phyloP scores from a whole-genome alignment of 2,329 filamentous ascomycete species.

The Macrophomina pseudophaseolina region DNA sequence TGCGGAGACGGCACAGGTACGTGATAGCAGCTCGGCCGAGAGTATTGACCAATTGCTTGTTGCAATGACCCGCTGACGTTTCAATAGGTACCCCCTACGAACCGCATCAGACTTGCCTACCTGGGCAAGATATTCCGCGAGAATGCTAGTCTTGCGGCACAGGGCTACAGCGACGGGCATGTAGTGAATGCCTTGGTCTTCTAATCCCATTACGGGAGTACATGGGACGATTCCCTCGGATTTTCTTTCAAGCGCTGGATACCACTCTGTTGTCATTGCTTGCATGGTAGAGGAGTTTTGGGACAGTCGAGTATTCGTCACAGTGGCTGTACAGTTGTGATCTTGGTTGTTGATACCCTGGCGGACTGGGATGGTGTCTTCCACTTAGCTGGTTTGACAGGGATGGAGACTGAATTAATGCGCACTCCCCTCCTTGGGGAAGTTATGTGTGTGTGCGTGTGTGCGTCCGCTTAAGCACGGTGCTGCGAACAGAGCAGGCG shows the following conservation, averaged over 20 bases:
- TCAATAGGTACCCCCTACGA: constrained; percentile 60
- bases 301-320: not conserved
- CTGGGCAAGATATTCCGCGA: constrained; percentile 81
- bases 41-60: not conserved
- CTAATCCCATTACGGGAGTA: constrained; percentile 22
- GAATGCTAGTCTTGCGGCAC: constrained; percentile 64
- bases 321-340: constrained; percentile 1
- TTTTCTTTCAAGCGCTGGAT: constrained; percentile 13
- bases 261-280: constrained; percentile 19
- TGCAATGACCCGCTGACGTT: not conserved
- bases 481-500: not conserved
- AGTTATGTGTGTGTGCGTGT: not conserved
- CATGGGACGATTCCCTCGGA: not conserved
- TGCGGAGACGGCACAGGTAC: constrained; percentile 66
- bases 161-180: constrained; percentile 78
- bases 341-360: constrained; percentile 9
- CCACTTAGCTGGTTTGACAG: not conserved
- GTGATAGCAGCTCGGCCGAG: constrained; percentile 34
- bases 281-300: constrained; percentile 16
- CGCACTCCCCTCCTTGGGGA: not conserved
- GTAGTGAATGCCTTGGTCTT: constrained; percentile 78
- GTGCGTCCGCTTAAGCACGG: not conserved
- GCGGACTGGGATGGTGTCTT: constrained; percentile 2
- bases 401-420: not conserved
- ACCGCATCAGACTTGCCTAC: constrained; percentile 74